Percentiles rank a stretch among this genome's conserved stretches.
phyloP scores from a whole-genome alignment of 192 early-diverging fungal species.

The Chytriomyces sp. region DNA sequence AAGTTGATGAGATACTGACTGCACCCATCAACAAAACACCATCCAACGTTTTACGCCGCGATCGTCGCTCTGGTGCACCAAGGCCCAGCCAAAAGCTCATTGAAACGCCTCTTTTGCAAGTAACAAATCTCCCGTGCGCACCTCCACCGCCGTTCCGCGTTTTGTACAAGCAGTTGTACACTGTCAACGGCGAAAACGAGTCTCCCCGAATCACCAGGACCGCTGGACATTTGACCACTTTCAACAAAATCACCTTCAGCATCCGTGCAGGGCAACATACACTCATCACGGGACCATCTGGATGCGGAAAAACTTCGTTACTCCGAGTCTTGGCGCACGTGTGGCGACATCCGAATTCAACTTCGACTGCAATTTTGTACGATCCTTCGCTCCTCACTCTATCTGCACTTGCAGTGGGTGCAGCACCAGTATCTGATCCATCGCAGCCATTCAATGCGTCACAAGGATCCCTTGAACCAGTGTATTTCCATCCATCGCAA shows the following conservation, averaged over 20 bases:
- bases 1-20: slow-evolving; percentile 42
- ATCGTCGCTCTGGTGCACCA: slow-evolving; percentile 50
- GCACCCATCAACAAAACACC: background rate
- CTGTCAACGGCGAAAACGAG: no score
- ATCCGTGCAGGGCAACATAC: slow-evolving; percentile 32
- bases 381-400: background rate
- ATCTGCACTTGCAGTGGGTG: slow-evolving; percentile 41
- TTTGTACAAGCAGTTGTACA: no score
- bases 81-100: slow-evolving; percentile 17
- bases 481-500: slow-evolving; percentile 12
- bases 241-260: background rate
- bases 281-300: slow-evolving; percentile 67
- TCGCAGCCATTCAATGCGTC: slow-evolving; percentile 9
- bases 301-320: slow-evolving; percentile 84
- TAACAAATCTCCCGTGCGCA: slow-evolving; percentile 45
- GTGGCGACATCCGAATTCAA: slow-evolving; percentile 57
- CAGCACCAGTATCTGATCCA: no score
- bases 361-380: background rate
- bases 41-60: background rate
- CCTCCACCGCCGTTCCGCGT: background rate
- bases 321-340: slow-evolving; percentile 78
- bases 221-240: background rate
- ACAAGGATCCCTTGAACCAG: slow-evolving; percentile 4
- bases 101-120: slow-evolving; percentile 27
- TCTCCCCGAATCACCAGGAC: background rate